Evolutionary conservation across 495 filamentous ascomycete species (phyloP).

Genomic region (Aspergillus heteromorphus): DNA sequence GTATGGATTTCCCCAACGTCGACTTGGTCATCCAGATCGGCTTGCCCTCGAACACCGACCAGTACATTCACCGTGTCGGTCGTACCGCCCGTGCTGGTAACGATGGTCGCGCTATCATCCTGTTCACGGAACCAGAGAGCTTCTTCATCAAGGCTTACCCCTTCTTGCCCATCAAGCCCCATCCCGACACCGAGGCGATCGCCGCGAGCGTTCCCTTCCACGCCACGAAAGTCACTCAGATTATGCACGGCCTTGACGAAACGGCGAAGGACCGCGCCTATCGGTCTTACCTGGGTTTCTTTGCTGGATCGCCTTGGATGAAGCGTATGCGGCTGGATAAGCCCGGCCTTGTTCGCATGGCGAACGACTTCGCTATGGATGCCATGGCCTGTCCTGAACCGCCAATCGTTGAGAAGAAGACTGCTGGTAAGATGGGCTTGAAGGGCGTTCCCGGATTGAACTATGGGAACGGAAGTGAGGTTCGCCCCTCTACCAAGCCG

Average conservation of each 20-base stretch:
- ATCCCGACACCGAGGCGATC: constrained; percentile 39
- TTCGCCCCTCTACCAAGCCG: no score
- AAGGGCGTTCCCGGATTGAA: constrained; percentile 45
- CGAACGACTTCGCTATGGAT: constrained; percentile 38
- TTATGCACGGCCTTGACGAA: constrained; percentile 42
- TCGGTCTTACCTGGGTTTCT: constrained; percentile 49
- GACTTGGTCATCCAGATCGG: constrained; percentile 85
- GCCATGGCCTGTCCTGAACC: constrained; percentile 43
- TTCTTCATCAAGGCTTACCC: constrained; percentile 54
- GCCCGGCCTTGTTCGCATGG: constrained; percentile 38
- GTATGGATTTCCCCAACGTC: constrained; percentile 94
- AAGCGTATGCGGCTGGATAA: constrained; percentile 36
- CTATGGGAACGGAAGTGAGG: constrained; percentile 25
- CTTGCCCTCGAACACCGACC: constrained; percentile 62
- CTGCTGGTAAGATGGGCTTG: constrained; percentile 45
- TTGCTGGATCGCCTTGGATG: constrained; percentile 36
- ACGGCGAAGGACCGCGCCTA: constrained; percentile 50
- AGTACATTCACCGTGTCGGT: constrained; percentile 87
- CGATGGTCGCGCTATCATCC: constrained; percentile 61
- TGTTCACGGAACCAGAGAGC: constrained; percentile 54
- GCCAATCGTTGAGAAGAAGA: constrained; percentile 43
- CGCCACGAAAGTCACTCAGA: constrained; percentile 27
- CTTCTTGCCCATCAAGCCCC: constrained; percentile 50
- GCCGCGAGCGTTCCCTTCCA: no score
- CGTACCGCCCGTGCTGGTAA: constrained; percentile 62